These are phyloP conservation scores for Aspergillus chevalieri DNA, from an alignment of 2,329 filamentous ascomycete species.

Conservation along the genomic window DNA sequence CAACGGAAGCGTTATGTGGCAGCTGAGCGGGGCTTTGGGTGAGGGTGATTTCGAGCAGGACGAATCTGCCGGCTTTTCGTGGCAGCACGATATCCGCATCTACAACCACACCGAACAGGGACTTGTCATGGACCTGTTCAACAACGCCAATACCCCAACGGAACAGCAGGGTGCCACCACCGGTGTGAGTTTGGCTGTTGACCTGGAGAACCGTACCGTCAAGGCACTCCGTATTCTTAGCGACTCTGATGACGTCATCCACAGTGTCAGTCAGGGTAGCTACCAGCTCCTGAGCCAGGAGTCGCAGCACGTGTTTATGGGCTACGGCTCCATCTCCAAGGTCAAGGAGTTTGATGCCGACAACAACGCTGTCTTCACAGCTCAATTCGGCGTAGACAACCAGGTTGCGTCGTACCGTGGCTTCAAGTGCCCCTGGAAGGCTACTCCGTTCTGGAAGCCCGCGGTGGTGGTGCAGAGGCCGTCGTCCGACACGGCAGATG, in stretches of 20 bases:
- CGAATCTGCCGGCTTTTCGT: conserved; percentile 17
- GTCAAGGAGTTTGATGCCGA: conserved; percentile 30
- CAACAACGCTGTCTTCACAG: conserved; percentile 26
- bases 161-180: conserved; percentile 15
- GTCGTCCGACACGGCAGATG: conserved; percentile 9
- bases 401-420: conserved; percentile 30
- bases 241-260: conserved; percentile 18
- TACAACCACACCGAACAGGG: conserved; percentile 28
- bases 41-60: conserved; percentile 22
- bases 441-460: conserved; percentile 25
- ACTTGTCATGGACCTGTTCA: conserved; percentile 27
- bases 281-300: conserved; percentile 19
- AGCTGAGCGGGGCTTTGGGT: conserved; percentile 17
- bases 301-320: conserved; percentile 23
- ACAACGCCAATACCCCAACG: conserved; percentile 25
- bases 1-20: conserved; percentile 26
- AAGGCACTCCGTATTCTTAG: conserved; percentile 15
- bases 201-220: conserved; percentile 18
- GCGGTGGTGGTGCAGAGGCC: conserved; percentile 12
- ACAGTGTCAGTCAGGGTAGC: conserved; percentile 25
- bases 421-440: conserved; percentile 30
- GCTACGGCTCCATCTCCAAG: conserved; percentile 30
- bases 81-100: conserved; percentile 33
- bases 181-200: conserved; percentile 17
- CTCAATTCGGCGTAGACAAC: conserved; percentile 26